These are phyloP conservation scores for Nidula microcarpa DNA, from an alignment of 768 basidiomycete genomes.

Conservation along the genomic window DNA sequence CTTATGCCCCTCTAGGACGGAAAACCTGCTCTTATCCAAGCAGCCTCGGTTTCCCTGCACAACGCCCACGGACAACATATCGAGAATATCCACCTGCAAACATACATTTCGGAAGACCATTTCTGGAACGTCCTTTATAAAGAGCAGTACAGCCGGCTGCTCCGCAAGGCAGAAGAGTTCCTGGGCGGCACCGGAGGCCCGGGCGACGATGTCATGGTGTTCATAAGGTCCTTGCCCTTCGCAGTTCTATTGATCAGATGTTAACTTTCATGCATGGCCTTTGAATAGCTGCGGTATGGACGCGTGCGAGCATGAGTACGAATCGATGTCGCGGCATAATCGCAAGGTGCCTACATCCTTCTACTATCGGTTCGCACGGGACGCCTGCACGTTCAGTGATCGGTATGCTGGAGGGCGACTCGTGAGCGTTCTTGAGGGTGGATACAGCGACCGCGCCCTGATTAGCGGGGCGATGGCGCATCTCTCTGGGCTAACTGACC, in stretches of 20 bases:
- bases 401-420: conserved; percentile 63
- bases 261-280: too few species aligned
- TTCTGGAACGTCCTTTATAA: conserved; percentile 78
- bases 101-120: conserved; percentile 66
- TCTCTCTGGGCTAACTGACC: conserved; percentile 60
- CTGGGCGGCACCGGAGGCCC: conserved; percentile 61
- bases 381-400: conserved; percentile 64
- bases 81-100: conserved; percentile 80
- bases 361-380: conserved; percentile 78
- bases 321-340: conserved; percentile 88
- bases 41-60: conserved; percentile 79
- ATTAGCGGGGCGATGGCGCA: conserved; percentile 83
- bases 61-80: conserved; percentile 85
- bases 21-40: conserved; percentile 71
- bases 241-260: not conserved
- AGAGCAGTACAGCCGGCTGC: conserved; percentile 53
- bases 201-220: conserved; percentile 70
- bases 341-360: conserved; percentile 88
- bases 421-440: conserved; percentile 91
- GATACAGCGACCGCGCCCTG: conserved; percentile 89
- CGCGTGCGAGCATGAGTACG: conserved; percentile 87
- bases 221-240: conserved; percentile 76
- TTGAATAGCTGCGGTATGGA: conserved; percentile 83
- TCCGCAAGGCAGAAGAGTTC: conserved; percentile 70
- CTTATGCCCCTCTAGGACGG: conserved; percentile 57